These are phyloP conservation scores for Amaranthus tricolor DNA, from an alignment of 179 eudicot species.

Conservation along the genomic window DNA sequence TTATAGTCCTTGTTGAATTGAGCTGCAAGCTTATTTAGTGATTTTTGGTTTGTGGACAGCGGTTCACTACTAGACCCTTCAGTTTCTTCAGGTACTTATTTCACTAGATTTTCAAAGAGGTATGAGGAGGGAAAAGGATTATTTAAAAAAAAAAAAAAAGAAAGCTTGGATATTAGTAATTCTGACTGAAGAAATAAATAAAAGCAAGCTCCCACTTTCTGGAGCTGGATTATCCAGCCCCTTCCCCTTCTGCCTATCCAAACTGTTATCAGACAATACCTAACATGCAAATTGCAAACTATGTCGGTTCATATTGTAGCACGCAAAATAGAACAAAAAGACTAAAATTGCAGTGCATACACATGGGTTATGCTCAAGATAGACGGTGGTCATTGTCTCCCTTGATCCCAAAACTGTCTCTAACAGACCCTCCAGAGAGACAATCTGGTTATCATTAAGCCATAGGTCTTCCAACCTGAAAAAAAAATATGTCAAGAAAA, in stretches of 20 bases:
- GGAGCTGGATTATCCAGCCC: not conserved
- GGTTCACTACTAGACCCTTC: not conserved
- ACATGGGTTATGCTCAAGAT: constrained; percentile 97
- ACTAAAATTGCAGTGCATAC: constrained; percentile 44
- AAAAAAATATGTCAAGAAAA: constrained; percentile 2
- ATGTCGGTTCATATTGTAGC: not conserved
- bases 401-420: constrained; percentile 80
- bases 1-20: not conserved
- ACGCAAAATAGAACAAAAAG: not conserved
- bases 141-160: not conserved
- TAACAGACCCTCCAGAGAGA: constrained; percentile 61
- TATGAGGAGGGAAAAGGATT: not conserved
- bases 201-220: not conserved
- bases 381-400: constrained; percentile 84
- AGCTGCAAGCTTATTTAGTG: not conserved
- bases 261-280: not conserved
- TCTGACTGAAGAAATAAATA: not conserved
- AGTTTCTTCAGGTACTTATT: not conserved
- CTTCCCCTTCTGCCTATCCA: not conserved
- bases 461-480: constrained; percentile 93
- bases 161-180: no score
- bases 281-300: no score
- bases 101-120: not conserved
- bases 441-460: constrained; percentile 96
- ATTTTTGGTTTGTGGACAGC: not conserved